A percentile compares a stretch with the other conserved stretches of the same genome.
phyloP scores from a whole-genome alignment of 305 asterid genomes.

The Fraxinus albicans region DNA sequence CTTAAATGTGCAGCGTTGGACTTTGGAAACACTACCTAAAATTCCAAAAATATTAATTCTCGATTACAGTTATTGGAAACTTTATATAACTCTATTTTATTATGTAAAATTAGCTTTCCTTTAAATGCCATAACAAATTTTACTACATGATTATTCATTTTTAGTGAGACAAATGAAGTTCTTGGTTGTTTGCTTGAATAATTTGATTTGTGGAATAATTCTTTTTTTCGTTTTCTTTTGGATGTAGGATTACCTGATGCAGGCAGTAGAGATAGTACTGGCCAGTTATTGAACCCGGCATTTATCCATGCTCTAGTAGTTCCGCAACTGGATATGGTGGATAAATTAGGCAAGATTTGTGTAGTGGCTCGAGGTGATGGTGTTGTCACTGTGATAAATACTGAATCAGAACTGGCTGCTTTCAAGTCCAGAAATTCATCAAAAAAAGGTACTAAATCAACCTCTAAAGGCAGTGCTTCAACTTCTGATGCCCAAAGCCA shows the following conservation, averaged over 20 bases:
- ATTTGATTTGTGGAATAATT: not conserved
- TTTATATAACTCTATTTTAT: not conserved
- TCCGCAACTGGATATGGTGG: conserved; percentile 74
- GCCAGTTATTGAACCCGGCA: conserved; percentile 83
- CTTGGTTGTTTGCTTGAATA: not conserved
- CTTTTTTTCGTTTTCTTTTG: not conserved
- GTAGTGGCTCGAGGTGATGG: conserved; percentile 92
- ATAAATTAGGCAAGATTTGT: conserved; percentile 74
- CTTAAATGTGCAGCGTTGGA: not conserved
- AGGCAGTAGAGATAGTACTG: conserved; percentile 48
- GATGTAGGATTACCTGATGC: conserved; percentile 34
- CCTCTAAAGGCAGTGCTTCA: conserved; percentile 27
- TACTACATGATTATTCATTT: not conserved
- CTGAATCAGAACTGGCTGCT: conserved; percentile 54
- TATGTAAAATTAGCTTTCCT: too few species aligned
- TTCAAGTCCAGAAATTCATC: conserved; percentile 47
- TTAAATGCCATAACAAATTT: not conserved
- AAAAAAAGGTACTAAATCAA: conserved; percentile 41
- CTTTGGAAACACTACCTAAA: not conserved
- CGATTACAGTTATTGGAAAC: not conserved
- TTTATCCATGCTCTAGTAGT: conserved; percentile 75
- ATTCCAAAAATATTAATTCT: not conserved
- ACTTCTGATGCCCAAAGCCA: conserved; percentile 29
- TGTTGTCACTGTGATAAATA: conserved; percentile 59
- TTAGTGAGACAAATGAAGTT: not conserved